phyloP scores from a whole-genome alignment of 345 rosid species.

The Lumnitzera littorea region DNA sequence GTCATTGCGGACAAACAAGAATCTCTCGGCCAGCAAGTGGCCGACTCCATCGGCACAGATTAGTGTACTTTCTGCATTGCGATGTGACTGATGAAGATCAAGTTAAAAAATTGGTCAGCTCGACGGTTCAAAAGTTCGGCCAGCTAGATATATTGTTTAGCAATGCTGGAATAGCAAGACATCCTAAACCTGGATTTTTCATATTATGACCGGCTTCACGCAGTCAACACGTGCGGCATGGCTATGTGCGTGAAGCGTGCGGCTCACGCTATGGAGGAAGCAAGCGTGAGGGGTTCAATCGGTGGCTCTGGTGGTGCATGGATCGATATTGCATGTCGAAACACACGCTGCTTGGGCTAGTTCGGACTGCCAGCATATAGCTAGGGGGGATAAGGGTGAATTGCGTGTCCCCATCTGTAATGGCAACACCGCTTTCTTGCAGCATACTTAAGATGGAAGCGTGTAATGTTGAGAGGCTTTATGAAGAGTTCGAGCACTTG shows the following conservation, averaged over 20 bases:
- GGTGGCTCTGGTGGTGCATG: not conserved
- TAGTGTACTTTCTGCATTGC: constrained; percentile 15
- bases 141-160: constrained; percentile 26
- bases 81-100: constrained; percentile 24
- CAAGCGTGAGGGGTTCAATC: no score
- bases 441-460: not conserved
- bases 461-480: constrained; percentile 7
- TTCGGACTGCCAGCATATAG: constrained; percentile 21
- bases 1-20: constrained; percentile 22
- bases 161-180: constrained; percentile 18
- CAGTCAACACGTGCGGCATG: constrained; percentile 18
- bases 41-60: constrained; percentile 6
- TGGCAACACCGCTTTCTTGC: constrained; percentile 15
- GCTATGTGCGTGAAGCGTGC: constrained; percentile 21
- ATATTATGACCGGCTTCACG: constrained; percentile 9
- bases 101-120: constrained; percentile 11
- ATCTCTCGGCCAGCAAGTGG: constrained; percentile 14
- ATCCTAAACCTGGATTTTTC: constrained; percentile 14
- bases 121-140: constrained; percentile 12
- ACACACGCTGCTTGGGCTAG: constrained; percentile 21
- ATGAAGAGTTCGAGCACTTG: not conserved
- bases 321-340: constrained; percentile 24
- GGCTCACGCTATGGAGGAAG: no score
- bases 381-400: constrained; percentile 22
- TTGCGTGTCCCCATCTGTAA: constrained; percentile 19